Evolutionary conservation across 208 protist species (phyloP).

Genomic region (Wallacemonas collosoma): DNA sequence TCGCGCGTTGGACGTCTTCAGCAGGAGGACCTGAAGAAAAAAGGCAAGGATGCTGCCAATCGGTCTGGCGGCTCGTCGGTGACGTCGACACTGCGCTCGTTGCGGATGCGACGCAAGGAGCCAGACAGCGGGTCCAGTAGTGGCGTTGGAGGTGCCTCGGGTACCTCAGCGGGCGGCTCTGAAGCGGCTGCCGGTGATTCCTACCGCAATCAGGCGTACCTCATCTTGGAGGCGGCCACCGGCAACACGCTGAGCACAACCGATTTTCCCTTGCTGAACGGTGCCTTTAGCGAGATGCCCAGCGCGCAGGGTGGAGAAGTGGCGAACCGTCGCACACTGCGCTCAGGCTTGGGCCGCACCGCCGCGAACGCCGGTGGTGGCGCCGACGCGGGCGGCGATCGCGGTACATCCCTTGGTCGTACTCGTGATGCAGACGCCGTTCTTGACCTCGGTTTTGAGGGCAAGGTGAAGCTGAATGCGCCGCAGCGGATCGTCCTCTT

Average conservation of each 20-base stretch:
- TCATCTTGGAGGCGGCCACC: conserved; percentile 56
- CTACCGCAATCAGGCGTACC: conserved; percentile 57
- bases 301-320: neutral
- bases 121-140: neutral
- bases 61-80: conserved; percentile 13
- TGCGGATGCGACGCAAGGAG: conserved; percentile 9
- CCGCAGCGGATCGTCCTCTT: conserved; percentile 68
- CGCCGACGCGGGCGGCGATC: conserved; percentile 10
- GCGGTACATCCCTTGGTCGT: neutral
- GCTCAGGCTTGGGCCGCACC: conserved; percentile 8
- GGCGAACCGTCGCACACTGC: conserved; percentile 15
- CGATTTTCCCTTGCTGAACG: conserved; percentile 66
- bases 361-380: neutral
- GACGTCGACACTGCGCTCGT: conserved; percentile 8
- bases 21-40: conserved; percentile 25
- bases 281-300: conserved; percentile 16
- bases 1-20: conserved; percentile 36
- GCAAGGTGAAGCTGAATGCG: conserved; percentile 38
- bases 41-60: neutral
- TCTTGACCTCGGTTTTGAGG: conserved; percentile 60
- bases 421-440: conserved; percentile 19
- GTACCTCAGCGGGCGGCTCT: conserved; percentile 5
- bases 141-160: conserved; percentile 2
- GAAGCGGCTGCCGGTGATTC: conserved; percentile 28
- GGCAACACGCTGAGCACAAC: conserved; percentile 46